Percentiles rank a stretch among this genome's conserved stretches.
phyloP scores from a whole-genome alignment of 2,329 filamentous ascomycete genomes.

The Pestalotiopsis sp. region DNA sequence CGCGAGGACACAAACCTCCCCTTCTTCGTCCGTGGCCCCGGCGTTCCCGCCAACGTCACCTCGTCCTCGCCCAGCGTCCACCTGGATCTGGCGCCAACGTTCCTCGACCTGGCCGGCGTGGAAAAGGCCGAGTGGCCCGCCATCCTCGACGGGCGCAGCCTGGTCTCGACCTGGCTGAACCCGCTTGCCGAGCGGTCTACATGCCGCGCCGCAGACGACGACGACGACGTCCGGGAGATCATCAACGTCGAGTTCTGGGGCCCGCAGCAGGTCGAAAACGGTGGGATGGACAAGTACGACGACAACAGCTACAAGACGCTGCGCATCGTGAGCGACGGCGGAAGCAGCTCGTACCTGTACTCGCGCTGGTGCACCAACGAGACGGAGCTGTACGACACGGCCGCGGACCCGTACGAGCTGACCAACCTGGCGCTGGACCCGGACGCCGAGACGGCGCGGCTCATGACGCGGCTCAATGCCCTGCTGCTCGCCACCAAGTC shows the following conservation, averaged over 20 bases:
- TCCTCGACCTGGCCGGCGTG: slow-evolving; percentile 41
- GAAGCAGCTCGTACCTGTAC: slow-evolving; percentile 62
- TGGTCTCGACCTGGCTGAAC: slow-evolving; percentile 39
- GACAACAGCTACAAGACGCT: slow-evolving; percentile 64
- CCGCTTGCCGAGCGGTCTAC: background rate
- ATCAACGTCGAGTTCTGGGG: slow-evolving; percentile 56
- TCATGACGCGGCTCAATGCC: slow-evolving; percentile 22
- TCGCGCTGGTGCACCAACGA: slow-evolving; percentile 71
- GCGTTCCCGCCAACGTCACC: slow-evolving; percentile 42
- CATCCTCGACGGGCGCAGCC: slow-evolving; percentile 47
- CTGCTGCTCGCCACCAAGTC: slow-evolving; percentile 28
- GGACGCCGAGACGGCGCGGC: slow-evolving; percentile 13
- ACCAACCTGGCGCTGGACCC: slow-evolving; percentile 17
- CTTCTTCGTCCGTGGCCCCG: slow-evolving; percentile 61
- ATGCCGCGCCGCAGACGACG: slow-evolving; percentile 10
- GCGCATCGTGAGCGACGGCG: slow-evolving; percentile 48
- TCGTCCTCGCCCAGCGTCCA: slow-evolving; percentile 52
- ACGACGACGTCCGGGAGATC: slow-evolving; percentile 14
- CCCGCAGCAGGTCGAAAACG: background rate
- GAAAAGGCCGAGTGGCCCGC: slow-evolving; percentile 40
- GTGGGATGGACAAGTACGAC: background rate
- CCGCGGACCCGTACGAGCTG: slow-evolving; percentile 25
- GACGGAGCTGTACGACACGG: slow-evolving; percentile 65
- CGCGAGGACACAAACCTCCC: slow-evolving; percentile 61
- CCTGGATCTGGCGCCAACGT: slow-evolving; percentile 55